Evolutionary conservation across 1,284 basidiomycete species (phyloP), one percentile per base, ranked within the genome.

Genomic region (Sanghuangporus weigelae): DNA sequence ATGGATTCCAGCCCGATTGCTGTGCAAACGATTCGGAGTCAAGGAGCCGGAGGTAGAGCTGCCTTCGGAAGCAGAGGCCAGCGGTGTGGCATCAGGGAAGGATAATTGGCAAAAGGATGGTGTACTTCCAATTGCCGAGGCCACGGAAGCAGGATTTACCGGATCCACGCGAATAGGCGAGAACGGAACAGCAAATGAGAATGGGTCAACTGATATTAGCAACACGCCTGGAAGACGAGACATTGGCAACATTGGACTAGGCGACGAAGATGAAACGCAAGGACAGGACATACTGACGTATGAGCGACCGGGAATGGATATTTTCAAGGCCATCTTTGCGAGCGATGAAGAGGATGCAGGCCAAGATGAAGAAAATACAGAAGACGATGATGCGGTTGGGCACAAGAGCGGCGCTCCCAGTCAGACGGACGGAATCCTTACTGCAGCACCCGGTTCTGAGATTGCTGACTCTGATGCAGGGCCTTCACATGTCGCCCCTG

Each of bases 21-120:
- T 99, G 16, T 98, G 95, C 76, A 97, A 96, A 74, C 85, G 96
- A n/a, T 97, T 98, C 73, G 91, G 92, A 0, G 90, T 98, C 42
- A 90, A 89, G 68, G 92, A 96, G 72, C 96, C 89, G 2, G 84
- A 89, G 68, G 84, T 84, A 0, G 70, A 75, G 16, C 38, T 70
- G 8, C 73, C 75, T 19, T 58, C 63, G 23, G 70, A 71, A 12
- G 56, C 65, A 3, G 35, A 57, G 2, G 31, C 66, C 14, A 46
- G 55, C 16, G 53, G 70, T 6, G 39, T 68, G 12, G 57, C 70
- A 39, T 65, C 68, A 19, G 65, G 64, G 2, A 66, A 66, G 36
- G 64, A 14, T 59, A 11, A 59, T 46, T 58, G 68, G 63, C 65
- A 68, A 16, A 40, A 46, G 7, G 66, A 66, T 26, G 63, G 59